These are phyloP conservation scores for Parietichytrium sp. DNA, from an alignment of 108 stramenopile species.

Conservation along the genomic window DNA sequence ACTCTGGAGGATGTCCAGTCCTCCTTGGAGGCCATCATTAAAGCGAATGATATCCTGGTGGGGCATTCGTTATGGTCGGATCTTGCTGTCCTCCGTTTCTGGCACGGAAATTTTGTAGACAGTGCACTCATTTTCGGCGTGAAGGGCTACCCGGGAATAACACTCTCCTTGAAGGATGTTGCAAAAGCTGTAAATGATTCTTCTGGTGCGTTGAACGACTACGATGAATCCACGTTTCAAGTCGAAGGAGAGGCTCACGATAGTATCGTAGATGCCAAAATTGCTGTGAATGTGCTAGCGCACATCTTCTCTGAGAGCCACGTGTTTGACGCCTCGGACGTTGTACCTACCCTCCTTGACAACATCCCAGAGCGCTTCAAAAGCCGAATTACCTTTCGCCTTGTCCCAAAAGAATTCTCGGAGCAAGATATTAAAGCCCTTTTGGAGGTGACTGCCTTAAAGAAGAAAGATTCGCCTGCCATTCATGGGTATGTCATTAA, in stretches of 20 bases:
- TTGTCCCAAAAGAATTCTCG: background rate
- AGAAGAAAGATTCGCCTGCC: no score
- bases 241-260: constrained; percentile 15
- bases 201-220: no score
- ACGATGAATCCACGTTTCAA: background rate
- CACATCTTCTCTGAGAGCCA: background rate
- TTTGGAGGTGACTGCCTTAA: background rate
- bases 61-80: constrained; percentile 35
- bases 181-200: background rate
- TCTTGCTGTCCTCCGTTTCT: background rate
- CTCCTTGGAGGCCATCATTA: background rate
- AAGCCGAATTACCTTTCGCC: background rate
- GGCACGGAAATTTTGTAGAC: constrained; percentile 20
- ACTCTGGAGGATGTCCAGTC: background rate
- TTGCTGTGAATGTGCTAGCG: background rate
- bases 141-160: background rate
- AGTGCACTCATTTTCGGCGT: background rate
- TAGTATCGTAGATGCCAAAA: background rate
- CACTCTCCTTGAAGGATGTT: constrained; percentile 16
- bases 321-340: background rate
- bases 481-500: background rate
- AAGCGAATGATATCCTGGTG: background rate
- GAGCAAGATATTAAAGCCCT: background rate
- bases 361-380: background rate
- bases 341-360: background rate